Percentiles rank a stretch among this genome's conserved stretches.
phyloP scores from a whole-genome alignment of 345 rosid species.

The Adansonia digitata region DNA sequence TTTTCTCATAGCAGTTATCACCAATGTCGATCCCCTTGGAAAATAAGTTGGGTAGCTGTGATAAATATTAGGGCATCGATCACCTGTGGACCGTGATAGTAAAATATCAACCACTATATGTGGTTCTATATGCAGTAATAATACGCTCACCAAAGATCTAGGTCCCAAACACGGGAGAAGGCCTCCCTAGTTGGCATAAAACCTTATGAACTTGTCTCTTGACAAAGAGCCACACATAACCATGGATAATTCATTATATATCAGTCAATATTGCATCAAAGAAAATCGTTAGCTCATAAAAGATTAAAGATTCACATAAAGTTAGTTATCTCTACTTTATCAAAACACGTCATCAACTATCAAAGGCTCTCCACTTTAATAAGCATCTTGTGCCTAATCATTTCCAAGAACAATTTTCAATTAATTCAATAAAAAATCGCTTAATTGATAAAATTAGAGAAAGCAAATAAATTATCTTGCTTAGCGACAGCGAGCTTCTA shows the following conservation, averaged over 20 bases:
- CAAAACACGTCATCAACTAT: slow-evolving; percentile 95
- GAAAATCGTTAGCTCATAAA: neutral
- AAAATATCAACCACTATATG: too few species aligned
- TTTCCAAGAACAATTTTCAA: neutral
- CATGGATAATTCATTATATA: neutral
- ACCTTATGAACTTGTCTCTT: too few species aligned
- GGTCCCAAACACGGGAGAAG: too few species aligned
- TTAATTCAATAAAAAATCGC: neutral
- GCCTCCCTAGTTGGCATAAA: too few species aligned
- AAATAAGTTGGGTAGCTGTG: too few species aligned
- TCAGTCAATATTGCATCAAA: neutral
- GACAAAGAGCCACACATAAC: too few species aligned
- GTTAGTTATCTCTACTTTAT: slow-evolving; percentile 84
- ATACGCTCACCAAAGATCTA: too few species aligned
- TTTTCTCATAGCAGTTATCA: too few species aligned
- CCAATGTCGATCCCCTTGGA: too few species aligned
- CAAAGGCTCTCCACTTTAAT: slow-evolving; percentile 80
- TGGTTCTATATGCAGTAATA: too few species aligned
- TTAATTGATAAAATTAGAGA: neutral
- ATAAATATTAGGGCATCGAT: too few species aligned
- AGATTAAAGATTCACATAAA: neutral
- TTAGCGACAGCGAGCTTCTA: slow-evolving; percentile 87
- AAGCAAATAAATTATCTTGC: slow-evolving; percentile 25
- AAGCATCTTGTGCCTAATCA: slow-evolving; percentile 72
- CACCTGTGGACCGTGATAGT: too few species aligned